Evolutionary conservation across 2,329 filamentous ascomycete species (phyloP), one percentile per base, ranked within the genome.

Genomic region (Lachnellula suecica): DNA sequence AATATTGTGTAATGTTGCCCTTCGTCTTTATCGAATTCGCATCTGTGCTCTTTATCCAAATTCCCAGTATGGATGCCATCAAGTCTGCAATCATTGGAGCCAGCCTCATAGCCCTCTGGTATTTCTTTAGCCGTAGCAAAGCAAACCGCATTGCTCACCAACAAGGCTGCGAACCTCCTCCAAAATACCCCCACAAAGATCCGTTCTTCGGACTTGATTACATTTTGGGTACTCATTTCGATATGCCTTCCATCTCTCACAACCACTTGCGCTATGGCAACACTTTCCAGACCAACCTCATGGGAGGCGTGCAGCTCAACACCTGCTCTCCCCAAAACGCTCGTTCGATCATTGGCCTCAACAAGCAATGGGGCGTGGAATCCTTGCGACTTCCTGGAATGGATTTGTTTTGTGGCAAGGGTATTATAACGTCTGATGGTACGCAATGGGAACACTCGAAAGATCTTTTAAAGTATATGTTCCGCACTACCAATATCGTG

Each of bases 171-270:
- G 67, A 76, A 44, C 71, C 72, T 8, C 70, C 72, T n/a, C 62
- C 68, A 15, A 61, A 65, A 2, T 77, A 73, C 54, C 77, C 76
- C 3, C 75, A 82, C 66, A 73, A 72, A 49, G 83, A 84, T 58
- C 77, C 74, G 0, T 60, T 85, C 49, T 67, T 83, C 3, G 82
- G 81, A 2, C 59, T 77, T 23, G 78, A 82, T 75, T 90, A 8
- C 82, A 37, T 9, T 37, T 37, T 25, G 23, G 23, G 24, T 31
- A 48, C 25, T 11, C 25, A 49, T 19, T 49, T 42, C 9, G 24
- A 22, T n/a, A 42, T 47, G 2, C 34, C 37, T 19, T 37, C 23
- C n/a, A 19, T 41, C 40, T 22, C 45, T 17, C 31, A 9, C 11
- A 29, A 38, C 20, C 23, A 23, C 5, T 13, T 20, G 4, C 9